These are phyloP conservation scores for Epichloe typhina DNA, from an alignment of 2,329 filamentous ascomycete species.

Conservation along the genomic window DNA sequence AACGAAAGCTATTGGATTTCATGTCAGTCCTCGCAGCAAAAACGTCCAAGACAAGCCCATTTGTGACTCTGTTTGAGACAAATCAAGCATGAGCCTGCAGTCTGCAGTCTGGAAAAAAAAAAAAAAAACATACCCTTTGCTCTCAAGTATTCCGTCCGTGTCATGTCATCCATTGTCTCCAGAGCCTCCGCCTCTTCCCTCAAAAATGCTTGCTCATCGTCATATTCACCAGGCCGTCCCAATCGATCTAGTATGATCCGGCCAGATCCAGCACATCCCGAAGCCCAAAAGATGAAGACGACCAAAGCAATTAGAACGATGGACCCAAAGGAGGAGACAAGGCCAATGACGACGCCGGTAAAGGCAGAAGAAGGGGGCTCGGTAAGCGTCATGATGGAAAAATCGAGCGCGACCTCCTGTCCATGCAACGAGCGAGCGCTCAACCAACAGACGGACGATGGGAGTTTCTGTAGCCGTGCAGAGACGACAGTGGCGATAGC, in stretches of 20 bases:
- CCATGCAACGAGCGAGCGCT: constrained; percentile 1
- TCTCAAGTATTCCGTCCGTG: constrained; percentile 78
- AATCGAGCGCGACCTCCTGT: background rate
- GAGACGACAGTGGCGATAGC: constrained; percentile 1
- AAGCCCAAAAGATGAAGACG: constrained; percentile 86
- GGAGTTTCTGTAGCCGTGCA: background rate
- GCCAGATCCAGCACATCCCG: constrained; percentile 54
- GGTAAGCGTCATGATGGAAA: constrained; percentile 15
- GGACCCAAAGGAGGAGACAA: constrained; percentile 87
- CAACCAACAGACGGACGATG: background rate
- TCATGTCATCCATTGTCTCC: constrained; percentile 89
- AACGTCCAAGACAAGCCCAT: too few relatives aligned
- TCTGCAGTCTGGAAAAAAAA: background rate
- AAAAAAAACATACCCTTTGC: constrained; percentile 64
- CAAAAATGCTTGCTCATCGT: constrained; percentile 90
- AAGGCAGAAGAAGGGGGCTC: constrained; percentile 32
- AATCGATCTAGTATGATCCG: constrained; percentile 89
- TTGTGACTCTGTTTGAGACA: too few relatives aligned
- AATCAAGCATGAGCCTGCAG: too few relatives aligned
- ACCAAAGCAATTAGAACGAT: constrained; percentile 71
- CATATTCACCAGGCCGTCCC: constrained; percentile 86
- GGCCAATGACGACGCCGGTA: constrained; percentile 81
- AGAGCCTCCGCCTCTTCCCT: constrained; percentile 91
- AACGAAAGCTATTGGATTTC: constrained; percentile 57
- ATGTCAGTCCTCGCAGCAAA: constrained; percentile 8